Percentiles rank a stretch among this genome's conserved stretches.
phyloP scores from a whole-genome alignment of 2,329 filamentous ascomycete species.

The Neocucurbitaria cava region DNA sequence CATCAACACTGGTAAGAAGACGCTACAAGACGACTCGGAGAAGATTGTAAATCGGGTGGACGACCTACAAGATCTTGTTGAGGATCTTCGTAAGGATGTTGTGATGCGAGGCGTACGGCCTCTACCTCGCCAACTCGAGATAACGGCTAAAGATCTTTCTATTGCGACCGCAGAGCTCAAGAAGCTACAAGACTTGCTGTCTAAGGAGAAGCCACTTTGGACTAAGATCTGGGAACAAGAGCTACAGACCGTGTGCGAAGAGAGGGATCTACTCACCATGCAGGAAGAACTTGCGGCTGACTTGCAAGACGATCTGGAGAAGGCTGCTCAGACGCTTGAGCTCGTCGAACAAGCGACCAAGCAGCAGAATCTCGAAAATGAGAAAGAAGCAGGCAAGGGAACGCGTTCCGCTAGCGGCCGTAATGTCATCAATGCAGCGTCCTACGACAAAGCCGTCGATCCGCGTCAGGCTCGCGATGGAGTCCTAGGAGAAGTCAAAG shows the following conservation, averaged over 20 bases:
- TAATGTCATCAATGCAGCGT: conserved; percentile 42
- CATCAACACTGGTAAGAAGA: conserved; percentile 85
- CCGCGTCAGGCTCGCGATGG: conserved; percentile 86
- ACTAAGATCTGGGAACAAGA: conserved; percentile 99
- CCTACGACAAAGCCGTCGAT: conserved; percentile 63
- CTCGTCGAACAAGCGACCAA: conserved; percentile 98
- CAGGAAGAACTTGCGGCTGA: conserved; percentile 95
- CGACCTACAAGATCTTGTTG: conserved; percentile 94
- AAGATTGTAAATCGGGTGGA: conserved; percentile 90
- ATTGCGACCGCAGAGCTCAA: conserved; percentile 83
- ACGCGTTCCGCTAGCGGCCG: conserved; percentile 58
- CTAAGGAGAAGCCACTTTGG: conserved; percentile 93
- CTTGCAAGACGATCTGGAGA: conserved; percentile 92
- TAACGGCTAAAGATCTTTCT: conserved; percentile 86
- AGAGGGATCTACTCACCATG: conserved; percentile 91
- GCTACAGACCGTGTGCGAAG: conserved; percentile 92
- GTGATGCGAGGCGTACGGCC: conserved; percentile 91
- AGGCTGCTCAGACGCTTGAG: conserved; percentile 90
- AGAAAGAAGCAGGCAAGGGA: conserved; percentile 57
- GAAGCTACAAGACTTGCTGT: conserved; percentile 92
- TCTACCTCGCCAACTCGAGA: conserved; percentile 86
- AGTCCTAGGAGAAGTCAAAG: conserved; percentile 89
- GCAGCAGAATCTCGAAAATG: conserved; percentile 84
- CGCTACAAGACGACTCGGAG: conserved; percentile 85
- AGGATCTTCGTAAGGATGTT: conserved; percentile 96